Evolutionary conservation across 805 yeast genomes (phyloP), one percentile per base, ranked within the genome.

Genomic region (Ogataea trehalophila): DNA sequence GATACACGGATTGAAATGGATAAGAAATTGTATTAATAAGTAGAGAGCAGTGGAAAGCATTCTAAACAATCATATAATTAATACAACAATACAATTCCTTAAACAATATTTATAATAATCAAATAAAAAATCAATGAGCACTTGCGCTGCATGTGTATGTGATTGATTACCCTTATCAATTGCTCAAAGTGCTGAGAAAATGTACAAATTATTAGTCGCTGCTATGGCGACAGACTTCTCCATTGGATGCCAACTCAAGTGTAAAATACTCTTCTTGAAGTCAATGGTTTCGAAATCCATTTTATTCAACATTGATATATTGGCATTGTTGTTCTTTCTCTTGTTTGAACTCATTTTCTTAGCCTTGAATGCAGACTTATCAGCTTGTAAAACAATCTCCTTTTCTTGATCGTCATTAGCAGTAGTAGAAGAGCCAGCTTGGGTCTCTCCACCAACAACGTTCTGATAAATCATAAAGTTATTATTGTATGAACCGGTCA

Each of bases 141-240:
- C 9, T 9, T 26, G 9, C 9, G 1, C 3, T 26, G 9, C 11
- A 1, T 9, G 31, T 9, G 13, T 11, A 26, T 11, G 7, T 26
- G 7, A 26, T 9, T 20, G 11, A 26, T 26, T 26, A 26, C 9
- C 31, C 7, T 26, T 5, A 26, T 11, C 20, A 3, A 20, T 26
- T 26, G 31, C 9, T 59, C 69, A 85, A 59, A 83, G 74, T 46
- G 94, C 85, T 48, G 92, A 84, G 66, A 87, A 87, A 51, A 87
- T 85, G 70, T 85, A 87, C 58, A 88, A 77, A 71, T 94, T 94
- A 73, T 94, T 95, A 20, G 99, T 94, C 17, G 99, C 98, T 42
- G 98, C 98, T 62, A 94, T 87, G 39, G 99, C 99, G 57, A 94
- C 96, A 44, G 94, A 83, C 71, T 94, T 89, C 71, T 95, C 99